Evolutionary conservation across 768 basidiomycete genomes (phyloP).

Genomic region (Suillus decipiens): DNA sequence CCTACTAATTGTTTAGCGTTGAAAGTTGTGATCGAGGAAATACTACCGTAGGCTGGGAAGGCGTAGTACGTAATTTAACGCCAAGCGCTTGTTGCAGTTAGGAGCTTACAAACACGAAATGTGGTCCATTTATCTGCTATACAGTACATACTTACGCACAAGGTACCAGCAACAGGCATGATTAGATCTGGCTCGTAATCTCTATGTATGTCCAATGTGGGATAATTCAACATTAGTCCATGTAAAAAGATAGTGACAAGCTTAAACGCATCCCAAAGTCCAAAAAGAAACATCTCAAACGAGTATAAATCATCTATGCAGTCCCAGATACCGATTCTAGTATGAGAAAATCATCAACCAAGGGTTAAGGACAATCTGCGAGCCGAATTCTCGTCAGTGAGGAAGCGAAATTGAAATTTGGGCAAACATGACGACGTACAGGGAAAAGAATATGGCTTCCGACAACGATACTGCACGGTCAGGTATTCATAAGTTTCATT

Average conservation of each 20-base stretch:
- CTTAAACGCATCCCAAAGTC: neutral
- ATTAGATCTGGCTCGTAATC: neutral
- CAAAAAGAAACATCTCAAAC: neutral
- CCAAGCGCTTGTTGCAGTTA: too few species aligned
- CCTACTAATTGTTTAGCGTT: neutral
- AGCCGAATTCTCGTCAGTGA: constrained; percentile 35
- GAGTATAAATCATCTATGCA: neutral
- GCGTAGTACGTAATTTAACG: neutral
- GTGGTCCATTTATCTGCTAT: neutral
- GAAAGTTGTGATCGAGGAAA: neutral
- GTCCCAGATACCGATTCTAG: constrained; percentile 1
- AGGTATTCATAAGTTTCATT: neutral
- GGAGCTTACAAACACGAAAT: neutral
- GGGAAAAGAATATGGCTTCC: constrained; percentile 75
- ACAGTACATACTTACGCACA: neutral
- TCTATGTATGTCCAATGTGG: neutral
- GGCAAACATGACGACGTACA: constrained; percentile 46
- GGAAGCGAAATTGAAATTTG: neutral
- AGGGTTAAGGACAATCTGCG: constrained; percentile 81
- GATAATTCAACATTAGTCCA: neutral
- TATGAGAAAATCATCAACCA: constrained; percentile 87
- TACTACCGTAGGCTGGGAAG: too few species aligned
- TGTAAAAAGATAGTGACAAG: neutral
- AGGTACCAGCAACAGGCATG: neutral
- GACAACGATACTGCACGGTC: constrained; percentile 50